phyloP scores from a whole-genome alignment of 2,329 filamentous ascomycete genomes.

The Coniella lustricola region DNA sequence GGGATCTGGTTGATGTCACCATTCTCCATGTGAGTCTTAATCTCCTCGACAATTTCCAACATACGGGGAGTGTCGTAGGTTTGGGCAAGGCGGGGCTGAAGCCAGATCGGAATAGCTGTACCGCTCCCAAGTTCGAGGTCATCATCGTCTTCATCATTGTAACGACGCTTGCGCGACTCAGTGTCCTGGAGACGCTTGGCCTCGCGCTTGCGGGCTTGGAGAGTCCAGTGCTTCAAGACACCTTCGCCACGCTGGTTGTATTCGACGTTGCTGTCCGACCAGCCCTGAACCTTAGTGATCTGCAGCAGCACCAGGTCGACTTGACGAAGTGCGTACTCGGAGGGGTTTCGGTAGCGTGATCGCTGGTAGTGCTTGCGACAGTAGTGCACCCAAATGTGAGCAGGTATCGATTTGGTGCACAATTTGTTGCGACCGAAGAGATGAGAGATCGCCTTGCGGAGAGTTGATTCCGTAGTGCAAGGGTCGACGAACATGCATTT shows the following conservation, averaged over 20 bases:
- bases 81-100: constrained; percentile 37
- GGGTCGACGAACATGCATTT: constrained; percentile 49
- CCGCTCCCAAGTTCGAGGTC: constrained; percentile 29
- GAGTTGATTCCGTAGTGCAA: constrained; percentile 53
- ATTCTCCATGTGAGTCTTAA: constrained; percentile 38
- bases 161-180: constrained; percentile 17
- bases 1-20: constrained; percentile 41
- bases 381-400: constrained; percentile 64
- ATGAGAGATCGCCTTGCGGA: constrained; percentile 72
- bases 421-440: constrained; percentile 79
- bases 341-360: constrained; percentile 58
- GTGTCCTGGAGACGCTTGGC: constrained; percentile 43
- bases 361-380: constrained; percentile 83
- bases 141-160: constrained; percentile 23
- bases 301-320: constrained; percentile 58
- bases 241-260: constrained; percentile 22
- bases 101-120: constrained; percentile 42
- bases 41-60: constrained; percentile 36
- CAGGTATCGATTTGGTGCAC: constrained; percentile 63
- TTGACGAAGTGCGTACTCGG: constrained; percentile 55
- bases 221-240: constrained; percentile 51
- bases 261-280: constrained; percentile 46
- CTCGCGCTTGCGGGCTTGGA: constrained; percentile 59
- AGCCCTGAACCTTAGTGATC: constrained; percentile 54
- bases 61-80: constrained; percentile 43